Base-by-base conservation (phyloP, 495 filamentous ascomycete genomes). In the Neurospora intermedia region DNA sequence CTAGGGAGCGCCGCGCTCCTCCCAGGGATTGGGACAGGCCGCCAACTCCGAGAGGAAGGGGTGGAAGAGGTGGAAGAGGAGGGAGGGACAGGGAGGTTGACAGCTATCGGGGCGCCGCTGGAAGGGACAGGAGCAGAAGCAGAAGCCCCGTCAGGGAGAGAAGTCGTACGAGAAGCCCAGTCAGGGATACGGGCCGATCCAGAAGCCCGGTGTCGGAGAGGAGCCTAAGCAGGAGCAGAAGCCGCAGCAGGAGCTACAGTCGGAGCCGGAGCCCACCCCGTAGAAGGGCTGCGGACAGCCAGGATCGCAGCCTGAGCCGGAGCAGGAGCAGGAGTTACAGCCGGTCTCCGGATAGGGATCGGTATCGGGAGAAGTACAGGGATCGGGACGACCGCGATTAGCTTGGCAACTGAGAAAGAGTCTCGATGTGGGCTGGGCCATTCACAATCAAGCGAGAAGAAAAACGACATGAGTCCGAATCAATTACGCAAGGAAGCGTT, bases 1-100 rank as follows among this genome's bases (percentile, higher is more conserved):
- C 54, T 18, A 18, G 54, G 15, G 54, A 66, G 27, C 54, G 54
- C 7, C 54, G 54, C 7, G 27, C 54, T 35, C 54, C 27, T 66
- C 54, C 54, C 54, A 66, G 54, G 27, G 54, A 66, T 18, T 66
- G 54, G 54, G 54, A 66, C 7, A 66, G 54, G 15, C 54, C 54
- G 54, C 54, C 54, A 66, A 66, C 27, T 35, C 54, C 54, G 15
- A 66, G 54, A 31, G 9, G 70, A 71, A 39, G 59, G 15, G 72
- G 31, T 20, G 27, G 15, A 27, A 69, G 35, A 20, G 69, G 69
- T 43, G 70, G n/a, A 59, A 20, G 16, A 43, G 72, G 71, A 42
- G 73, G 69, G 7, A 46, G 70, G 73, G 70, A 73, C 23, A 15
- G 74, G 69, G 69, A 74, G 48, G 43, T 18, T 27, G 69, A 71